Base-by-base conservation (phyloP, 1,284 basidiomycete genomes). In the Ceratobasidium papillatum region DNA sequence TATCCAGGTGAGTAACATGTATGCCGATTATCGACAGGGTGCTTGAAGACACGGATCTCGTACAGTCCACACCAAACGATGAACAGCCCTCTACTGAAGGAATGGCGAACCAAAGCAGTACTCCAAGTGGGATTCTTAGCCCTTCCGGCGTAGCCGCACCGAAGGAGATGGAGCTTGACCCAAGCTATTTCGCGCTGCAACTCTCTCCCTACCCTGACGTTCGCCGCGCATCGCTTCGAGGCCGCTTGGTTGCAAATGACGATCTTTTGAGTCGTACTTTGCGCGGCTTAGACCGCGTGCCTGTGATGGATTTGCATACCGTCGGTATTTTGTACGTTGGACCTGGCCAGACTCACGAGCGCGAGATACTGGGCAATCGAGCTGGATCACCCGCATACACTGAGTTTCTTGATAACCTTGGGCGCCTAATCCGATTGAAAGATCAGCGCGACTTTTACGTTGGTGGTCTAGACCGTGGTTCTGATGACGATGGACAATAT, bases 271-370 rank as follows among this genome's bases (percentile, higher is more conserved):
- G 87, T 1, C 89, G 94, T 45, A 83, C 89, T 2, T 86, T 96
- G 78, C 86, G 88, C 17, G 88, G 87, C 3, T 86, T 99, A 41
- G 96, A 99, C 79, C 86, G 89, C 54, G 93, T 94, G 68, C 96
- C 96, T 0, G 96, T 99, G 76, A 98, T 99, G 77, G 98, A 99
- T 82, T 97, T 95, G 0, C 94, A 98, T 84, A 97, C 98, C 83
- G 93, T 99, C 51, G 98, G 96, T 2, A 93, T 99, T 49, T 86
- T 99, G 82, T 99, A 99, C 80, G 97, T 97, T 54, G 97, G 93
- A 0, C 94, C 95, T 1, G 94, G 94, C 0, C 98, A 99, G 82
- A 91, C 86, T 14, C 85, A 88, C 30, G 97, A 99, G 80, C 83
- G 84, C 9, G 95, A 98, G 75, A 99, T 99, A 74, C 87, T 99